Percentiles rank a stretch among this genome's conserved stretches.
Conservation (phyloP, 345 rosid genomes). For the Eucalyptus paniculata region DNA sequence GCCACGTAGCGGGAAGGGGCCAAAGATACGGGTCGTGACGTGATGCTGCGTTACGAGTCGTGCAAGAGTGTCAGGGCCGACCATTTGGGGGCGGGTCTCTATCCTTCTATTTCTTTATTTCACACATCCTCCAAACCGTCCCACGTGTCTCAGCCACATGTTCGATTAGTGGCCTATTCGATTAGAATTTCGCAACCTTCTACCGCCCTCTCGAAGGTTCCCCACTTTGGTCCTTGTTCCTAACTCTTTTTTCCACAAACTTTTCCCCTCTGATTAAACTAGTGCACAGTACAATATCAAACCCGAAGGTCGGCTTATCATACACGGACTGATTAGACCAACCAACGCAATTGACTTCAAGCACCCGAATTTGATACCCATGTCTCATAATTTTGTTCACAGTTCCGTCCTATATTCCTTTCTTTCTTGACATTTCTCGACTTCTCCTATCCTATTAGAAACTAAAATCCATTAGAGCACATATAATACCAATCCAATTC, state of each 20-base stretch:
- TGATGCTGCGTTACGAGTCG: not conserved
- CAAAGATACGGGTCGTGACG: not conserved
- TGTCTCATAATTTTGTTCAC: not conserved
- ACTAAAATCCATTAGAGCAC: not conserved
- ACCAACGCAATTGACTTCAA: not conserved
- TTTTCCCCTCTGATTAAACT: not conserved
- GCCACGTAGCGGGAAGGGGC: not conserved
- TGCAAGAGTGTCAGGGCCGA: not conserved
- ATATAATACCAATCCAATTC: not conserved
- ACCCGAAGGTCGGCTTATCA: not conserved
- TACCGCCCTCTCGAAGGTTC: not conserved
- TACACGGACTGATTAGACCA: not conserved
- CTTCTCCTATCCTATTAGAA: not conserved
- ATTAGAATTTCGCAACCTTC: not conserved
- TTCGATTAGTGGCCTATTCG: not conserved
- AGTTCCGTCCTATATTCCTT: not conserved
- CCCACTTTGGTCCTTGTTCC: not conserved
- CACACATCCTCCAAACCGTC: not conserved
- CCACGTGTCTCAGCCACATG: constrained; percentile 3
- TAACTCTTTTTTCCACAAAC: not conserved
- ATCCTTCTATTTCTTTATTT: not conserved
- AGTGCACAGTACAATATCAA: not conserved
- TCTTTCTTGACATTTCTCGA: not conserved
- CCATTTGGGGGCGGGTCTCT: not conserved
- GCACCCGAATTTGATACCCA: not conserved